Evolutionary conservation across 2,329 filamentous ascomycete genomes (phyloP).

Genomic region (Cladosporium sp.): DNA sequence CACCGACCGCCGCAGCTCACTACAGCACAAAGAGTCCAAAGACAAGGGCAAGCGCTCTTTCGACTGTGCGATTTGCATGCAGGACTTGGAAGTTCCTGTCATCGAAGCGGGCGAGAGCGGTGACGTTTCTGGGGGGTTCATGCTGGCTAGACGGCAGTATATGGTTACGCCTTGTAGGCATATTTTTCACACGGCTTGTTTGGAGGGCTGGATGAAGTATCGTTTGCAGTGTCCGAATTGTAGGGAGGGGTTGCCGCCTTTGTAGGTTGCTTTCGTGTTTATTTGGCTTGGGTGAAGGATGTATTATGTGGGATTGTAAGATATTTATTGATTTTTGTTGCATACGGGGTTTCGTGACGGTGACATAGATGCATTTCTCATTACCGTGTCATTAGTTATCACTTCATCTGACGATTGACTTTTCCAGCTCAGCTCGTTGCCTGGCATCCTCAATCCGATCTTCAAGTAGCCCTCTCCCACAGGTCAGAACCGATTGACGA

Average conservation of each 20-base stretch:
- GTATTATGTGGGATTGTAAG: background rate
- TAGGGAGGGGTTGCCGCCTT: constrained; percentile 77
- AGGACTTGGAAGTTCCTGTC: constrained; percentile 83
- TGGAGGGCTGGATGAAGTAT: constrained; percentile 96
- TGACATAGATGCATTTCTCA: too few species aligned
- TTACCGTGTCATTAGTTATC: too few species aligned
- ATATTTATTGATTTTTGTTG: too few species aligned
- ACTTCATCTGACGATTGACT: too few species aligned
- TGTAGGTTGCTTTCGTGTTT: constrained; percentile 46
- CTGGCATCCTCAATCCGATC: too few species aligned
- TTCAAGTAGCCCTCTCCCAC: too few species aligned
- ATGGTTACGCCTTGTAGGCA: constrained; percentile 98
- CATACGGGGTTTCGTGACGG: too few species aligned
- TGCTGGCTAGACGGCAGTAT: constrained; percentile 76
- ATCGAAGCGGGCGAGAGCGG: constrained; percentile 51
- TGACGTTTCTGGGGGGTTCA: constrained; percentile 46
- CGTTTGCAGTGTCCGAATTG: constrained; percentile 93
- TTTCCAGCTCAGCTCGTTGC: too few species aligned
- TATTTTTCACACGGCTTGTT: constrained; percentile 85
- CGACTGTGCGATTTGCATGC: constrained; percentile 93
- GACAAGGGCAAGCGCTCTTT: constrained; percentile 59
- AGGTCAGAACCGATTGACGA: too few species aligned
- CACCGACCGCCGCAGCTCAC: background rate
- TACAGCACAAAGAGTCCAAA: constrained; percentile 37
- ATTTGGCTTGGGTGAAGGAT: background rate